phyloP scores from a whole-genome alignment of 2,329 filamentous ascomycete genomes.

The Cercospora sp. region DNA sequence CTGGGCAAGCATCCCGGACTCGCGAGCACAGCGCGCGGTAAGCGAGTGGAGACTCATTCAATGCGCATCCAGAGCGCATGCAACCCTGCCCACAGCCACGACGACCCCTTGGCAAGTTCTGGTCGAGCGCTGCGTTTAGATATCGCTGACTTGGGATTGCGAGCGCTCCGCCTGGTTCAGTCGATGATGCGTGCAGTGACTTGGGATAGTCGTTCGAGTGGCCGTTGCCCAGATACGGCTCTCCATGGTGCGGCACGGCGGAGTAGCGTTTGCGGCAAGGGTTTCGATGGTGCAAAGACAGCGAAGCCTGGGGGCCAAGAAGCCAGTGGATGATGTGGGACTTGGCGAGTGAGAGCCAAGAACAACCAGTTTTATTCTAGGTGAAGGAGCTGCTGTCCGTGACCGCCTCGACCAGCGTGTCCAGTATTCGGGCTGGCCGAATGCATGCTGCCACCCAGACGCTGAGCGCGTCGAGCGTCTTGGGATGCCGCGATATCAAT shows the following conservation, averaged over 20 bases:
- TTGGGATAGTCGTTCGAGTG: not conserved
- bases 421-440: conserved; percentile 1
- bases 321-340: conserved; percentile 14
- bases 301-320: conserved; percentile 15
- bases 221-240: conserved; percentile 21
- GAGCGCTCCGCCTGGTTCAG: not conserved
- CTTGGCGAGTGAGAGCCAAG: conserved; percentile 16
- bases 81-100: not conserved
- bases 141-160: not conserved
- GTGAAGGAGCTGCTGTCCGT: conserved; percentile 7
- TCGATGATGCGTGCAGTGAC: conserved; percentile 8
- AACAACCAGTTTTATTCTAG: conserved; percentile 12
- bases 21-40: conserved; percentile 1
- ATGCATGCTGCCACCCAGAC: not conserved
- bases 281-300: conserved; percentile 12
- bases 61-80: not conserved
- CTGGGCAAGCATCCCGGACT: conserved; percentile 16
- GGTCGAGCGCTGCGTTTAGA: not conserved
- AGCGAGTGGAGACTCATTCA: conserved; percentile 4
- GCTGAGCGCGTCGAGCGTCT: not conserved
- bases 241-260: conserved; percentile 25
- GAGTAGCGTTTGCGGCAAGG: conserved; percentile 6
- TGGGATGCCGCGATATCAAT: not conserved
- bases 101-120: not conserved
- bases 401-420: conserved; percentile 2